Base-by-base conservation (phyloP, 2,329 filamentous ascomycete genomes). In the Stemphylium lycopersici region DNA sequence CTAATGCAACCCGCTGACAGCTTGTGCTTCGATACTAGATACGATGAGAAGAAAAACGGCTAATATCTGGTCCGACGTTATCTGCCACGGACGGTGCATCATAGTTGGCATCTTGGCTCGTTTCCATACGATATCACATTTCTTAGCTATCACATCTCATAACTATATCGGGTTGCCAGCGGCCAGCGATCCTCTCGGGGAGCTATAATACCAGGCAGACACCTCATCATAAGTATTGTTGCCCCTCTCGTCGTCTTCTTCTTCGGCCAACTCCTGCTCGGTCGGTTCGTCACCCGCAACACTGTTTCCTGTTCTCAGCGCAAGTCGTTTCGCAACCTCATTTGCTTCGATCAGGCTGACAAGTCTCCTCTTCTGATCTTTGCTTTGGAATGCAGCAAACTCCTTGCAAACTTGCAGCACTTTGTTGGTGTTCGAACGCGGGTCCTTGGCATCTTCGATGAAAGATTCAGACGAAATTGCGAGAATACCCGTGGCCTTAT, bases 341-440 rank as follows among this genome's bases (percentile, higher is more conserved):
- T 86, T 87, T 10, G 84, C 84, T 68, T 87, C 84, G 34, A 80
- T 78, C 50, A 87, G 66, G 44, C 76, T 83, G 5, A 87, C 83
- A 11, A 87, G 72, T 61, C 77, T 79, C 59, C 83, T 76, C 76
- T 82, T 84, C 15, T 31, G 49, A 15, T 68, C 70, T 10, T 56
- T 37, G 42, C 63, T 48, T 49, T 64, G 66, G 7, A 56, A 55
- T 41, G 68, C 63, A 10, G 69, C 63, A 8, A 60, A 57, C 41
- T 73, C 65, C 18, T 66, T 62, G 40, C 78, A 78, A 44, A 81
- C 29, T 33, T 74, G 56, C 71, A 74, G 76, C 33, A 82, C 55
- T 15, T 54, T 61, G 53, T 69, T 55, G 3, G n/a, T 39, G 16
- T 10, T 20, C 1, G 47, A 44, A 4, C 52, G 49, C 11, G 20